phyloP scores from a whole-genome alignment of 768 basidiomycete genomes.

The Pleurotus tuber-regium region DNA sequence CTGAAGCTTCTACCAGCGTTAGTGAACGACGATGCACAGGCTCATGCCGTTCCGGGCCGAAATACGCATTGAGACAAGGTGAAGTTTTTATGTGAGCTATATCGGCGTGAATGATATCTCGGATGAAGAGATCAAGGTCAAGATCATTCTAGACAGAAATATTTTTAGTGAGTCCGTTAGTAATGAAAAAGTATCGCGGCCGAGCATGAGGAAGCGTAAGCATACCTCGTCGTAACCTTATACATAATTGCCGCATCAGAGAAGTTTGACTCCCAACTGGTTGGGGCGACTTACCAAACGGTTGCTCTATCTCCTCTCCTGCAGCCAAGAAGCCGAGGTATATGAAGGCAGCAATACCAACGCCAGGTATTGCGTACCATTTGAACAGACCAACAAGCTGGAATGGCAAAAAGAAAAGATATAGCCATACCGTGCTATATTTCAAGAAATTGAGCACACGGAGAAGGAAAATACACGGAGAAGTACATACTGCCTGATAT shows the following conservation, averaged over 20 bases:
- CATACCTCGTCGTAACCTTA: conserved; percentile 62
- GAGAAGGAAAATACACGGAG: neutral
- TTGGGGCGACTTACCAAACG: conserved; percentile 45
- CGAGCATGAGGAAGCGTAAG: no score
- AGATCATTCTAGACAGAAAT: conserved; percentile 72
- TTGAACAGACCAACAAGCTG: conserved; percentile 61
- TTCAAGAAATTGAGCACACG: neutral
- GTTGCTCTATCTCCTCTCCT: conserved; percentile 69
- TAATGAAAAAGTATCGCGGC: no score
- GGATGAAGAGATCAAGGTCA: conserved; percentile 64
- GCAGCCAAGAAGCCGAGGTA: conserved; percentile 77
- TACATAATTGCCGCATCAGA: neutral
- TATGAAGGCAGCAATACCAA: conserved; percentile 64
- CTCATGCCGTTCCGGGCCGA: conserved; percentile 22
- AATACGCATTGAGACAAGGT: conserved; percentile 49
- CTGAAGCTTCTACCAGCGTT: neutral
- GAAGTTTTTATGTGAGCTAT: conserved; percentile 50
- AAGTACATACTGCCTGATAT: conserved; percentile 47
- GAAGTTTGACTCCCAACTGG: neutral
- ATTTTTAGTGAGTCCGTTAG: no score
- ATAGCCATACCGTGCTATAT: conserved; percentile 64
- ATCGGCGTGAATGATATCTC: conserved; percentile 53
- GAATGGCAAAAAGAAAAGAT: conserved; percentile 77
- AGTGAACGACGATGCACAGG: neutral
- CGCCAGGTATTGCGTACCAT: conserved; percentile 67